Percentiles rank a stretch among this genome's conserved stretches.
Conservation (phyloP, 106 monocot genomes). For the Phalaenopsis aphrodite region DNA sequence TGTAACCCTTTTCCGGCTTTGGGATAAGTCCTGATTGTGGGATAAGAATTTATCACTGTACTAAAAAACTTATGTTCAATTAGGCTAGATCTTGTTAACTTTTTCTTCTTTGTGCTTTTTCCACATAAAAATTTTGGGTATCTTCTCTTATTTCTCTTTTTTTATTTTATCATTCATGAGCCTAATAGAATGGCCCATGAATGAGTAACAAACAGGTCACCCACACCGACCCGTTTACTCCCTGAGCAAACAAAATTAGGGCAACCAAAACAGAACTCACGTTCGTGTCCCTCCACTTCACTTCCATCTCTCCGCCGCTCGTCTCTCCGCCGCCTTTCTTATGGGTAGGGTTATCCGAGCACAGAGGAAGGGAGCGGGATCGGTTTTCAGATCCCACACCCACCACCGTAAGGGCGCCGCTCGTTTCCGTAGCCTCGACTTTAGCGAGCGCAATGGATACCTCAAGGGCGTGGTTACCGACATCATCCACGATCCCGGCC, state of each 20-base stretch:
- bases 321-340: neutral
- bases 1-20: no score
- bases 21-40: no score
- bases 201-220: no score
- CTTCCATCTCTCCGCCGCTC: neutral
- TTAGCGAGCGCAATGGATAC: conserved; percentile 56
- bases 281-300: neutral
- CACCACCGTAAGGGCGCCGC: conserved; percentile 48
- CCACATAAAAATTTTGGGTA: no score
- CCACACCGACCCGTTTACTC: no score
- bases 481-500: conserved; percentile 58
- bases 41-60: no score
- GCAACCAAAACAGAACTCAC: neutral
- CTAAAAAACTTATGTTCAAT: no score
- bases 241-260: neutral
- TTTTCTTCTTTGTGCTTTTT: no score
- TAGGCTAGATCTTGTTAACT: no score
- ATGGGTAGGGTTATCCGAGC: conserved; percentile 55
- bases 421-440: conserved; percentile 39
- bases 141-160: no score
- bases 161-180: no score
- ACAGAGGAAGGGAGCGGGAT: conserved; percentile 46
- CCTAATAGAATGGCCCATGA: no score
- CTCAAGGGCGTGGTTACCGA: conserved; percentile 49
- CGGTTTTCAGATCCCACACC: conserved; percentile 37